phyloP scores from a whole-genome alignment of 2,329 filamentous ascomycete genomes.

The Hortaea sp. region DNA sequence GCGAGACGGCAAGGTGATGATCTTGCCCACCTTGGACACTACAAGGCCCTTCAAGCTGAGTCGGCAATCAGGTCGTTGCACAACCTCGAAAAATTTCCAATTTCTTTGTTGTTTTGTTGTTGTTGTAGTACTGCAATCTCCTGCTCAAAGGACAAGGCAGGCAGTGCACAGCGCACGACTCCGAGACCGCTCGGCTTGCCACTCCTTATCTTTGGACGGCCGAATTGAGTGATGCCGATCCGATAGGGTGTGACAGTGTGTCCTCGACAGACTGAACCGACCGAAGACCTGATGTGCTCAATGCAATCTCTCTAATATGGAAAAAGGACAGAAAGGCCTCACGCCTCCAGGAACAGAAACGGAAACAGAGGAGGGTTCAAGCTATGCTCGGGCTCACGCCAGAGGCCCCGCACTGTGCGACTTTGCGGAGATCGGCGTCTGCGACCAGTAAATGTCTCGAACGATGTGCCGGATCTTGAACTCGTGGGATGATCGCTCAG shows the following conservation, averaged over 20 bases:
- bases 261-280: too few relatives aligned
- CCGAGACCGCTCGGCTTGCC: slow-evolving; percentile 3
- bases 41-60: slow-evolving; percentile 7
- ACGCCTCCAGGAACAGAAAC: background rate
- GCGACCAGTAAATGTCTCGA: background rate
- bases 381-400: slow-evolving; percentile 1
- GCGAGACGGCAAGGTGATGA: background rate
- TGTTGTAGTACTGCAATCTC: background rate
- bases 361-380: background rate
- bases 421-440: background rate
- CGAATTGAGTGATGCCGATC: background rate
- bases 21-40: slow-evolving; percentile 13
- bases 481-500: background rate
- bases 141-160: background rate
- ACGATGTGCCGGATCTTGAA: background rate
- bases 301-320: too few relatives aligned
- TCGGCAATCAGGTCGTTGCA: background rate
- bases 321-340: too few relatives aligned
- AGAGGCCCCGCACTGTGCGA: slow-evolving; percentile 1
- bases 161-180: slow-evolving; percentile 1
- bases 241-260: background rate
- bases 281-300: too few relatives aligned
- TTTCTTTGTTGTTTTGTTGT: slow-evolving; percentile 3
- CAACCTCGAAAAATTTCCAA: background rate
- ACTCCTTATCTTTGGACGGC: background rate